Evolutionary conservation across 2,329 filamentous ascomycete genomes (phyloP).

Genomic region (Hypoxylon sp.): DNA sequence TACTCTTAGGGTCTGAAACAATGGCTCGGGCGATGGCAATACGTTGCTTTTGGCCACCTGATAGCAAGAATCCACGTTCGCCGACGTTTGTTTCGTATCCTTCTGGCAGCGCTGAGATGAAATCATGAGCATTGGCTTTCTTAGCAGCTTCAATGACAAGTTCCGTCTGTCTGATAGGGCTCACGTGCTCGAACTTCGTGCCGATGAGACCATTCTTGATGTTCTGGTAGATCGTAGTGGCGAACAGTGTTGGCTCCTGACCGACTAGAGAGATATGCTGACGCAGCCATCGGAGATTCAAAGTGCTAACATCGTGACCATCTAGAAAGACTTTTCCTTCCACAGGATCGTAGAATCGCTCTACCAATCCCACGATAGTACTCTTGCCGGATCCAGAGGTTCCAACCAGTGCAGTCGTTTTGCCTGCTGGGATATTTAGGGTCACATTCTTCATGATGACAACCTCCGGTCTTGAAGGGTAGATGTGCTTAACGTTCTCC

Average conservation of each 20-base stretch:
- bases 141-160: slow-evolving; percentile 85
- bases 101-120: slow-evolving; percentile 84
- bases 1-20: slow-evolving; percentile 87
- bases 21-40: slow-evolving; percentile 94
- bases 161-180: slow-evolving; percentile 76
- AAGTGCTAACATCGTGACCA: slow-evolving; percentile 81
- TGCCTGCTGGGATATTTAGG: slow-evolving; percentile 86
- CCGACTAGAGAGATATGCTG: slow-evolving; percentile 94
- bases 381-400: slow-evolving; percentile 96
- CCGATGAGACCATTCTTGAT: slow-evolving; percentile 93
- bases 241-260: slow-evolving; percentile 93
- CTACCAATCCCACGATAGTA: slow-evolving; percentile 92
- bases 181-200: slow-evolving; percentile 78
- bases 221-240: slow-evolving; percentile 89
- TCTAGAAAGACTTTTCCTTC: slow-evolving; percentile 84
- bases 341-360: slow-evolving; percentile 94
- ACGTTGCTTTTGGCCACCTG: slow-evolving; percentile 96
- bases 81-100: slow-evolving; percentile 96
- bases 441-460: slow-evolving; percentile 88
- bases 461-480: slow-evolving; percentile 92
- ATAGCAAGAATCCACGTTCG: slow-evolving; percentile 91
- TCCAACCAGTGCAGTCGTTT: slow-evolving; percentile 93
- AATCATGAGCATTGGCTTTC: slow-evolving; percentile 95
- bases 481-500: slow-evolving; percentile 89
- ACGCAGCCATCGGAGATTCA: slow-evolving; percentile 92